These are phyloP conservation scores for Colletotrichum plurivorum DNA, from an alignment of 2,329 filamentous ascomycete species.

Conservation along the genomic window DNA sequence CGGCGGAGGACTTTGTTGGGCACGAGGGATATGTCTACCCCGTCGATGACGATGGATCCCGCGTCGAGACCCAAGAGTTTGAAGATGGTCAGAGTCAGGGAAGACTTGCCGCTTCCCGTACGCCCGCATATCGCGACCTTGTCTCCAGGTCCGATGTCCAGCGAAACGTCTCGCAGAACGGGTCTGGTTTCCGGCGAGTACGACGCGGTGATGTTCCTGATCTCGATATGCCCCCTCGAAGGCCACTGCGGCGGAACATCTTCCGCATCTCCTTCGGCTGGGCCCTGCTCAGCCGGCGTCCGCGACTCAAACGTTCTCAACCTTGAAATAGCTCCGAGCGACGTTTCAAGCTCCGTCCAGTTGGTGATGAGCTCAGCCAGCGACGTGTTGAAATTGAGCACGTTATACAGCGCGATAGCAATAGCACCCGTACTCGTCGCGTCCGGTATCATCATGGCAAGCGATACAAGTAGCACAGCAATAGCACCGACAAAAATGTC, in stretches of 20 bases:
- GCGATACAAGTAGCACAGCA: slow-evolving; percentile 42
- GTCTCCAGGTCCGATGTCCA: slow-evolving; percentile 40
- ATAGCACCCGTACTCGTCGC: slow-evolving; percentile 40
- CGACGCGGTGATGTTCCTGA: slow-evolving; percentile 38
- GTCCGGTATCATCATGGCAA: slow-evolving; percentile 21
- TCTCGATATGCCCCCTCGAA: slow-evolving; percentile 34
- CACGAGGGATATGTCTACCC: slow-evolving; percentile 46
- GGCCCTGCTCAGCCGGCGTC: slow-evolving; percentile 36
- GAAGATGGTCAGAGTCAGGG: slow-evolving; percentile 41
- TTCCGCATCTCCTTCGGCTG: slow-evolving; percentile 22
- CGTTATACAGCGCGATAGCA: slow-evolving; percentile 49
- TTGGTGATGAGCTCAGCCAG: slow-evolving; percentile 42
- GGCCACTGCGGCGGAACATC: slow-evolving; percentile 41
- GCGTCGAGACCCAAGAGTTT: slow-evolving; percentile 45
- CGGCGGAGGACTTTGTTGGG: slow-evolving; percentile 45
- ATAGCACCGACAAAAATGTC: slow-evolving; percentile 52
- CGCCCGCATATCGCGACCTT: slow-evolving; percentile 45
- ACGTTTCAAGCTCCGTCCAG: slow-evolving; percentile 44
- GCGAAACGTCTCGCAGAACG: slow-evolving; percentile 39
- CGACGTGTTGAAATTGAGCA: slow-evolving; percentile 48
- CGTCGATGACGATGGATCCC: slow-evolving; percentile 48
- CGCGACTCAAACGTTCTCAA: slow-evolving; percentile 40
- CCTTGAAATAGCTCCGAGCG: slow-evolving; percentile 44
- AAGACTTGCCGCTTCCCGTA: slow-evolving; percentile 43
- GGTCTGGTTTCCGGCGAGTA: slow-evolving; percentile 20